These are phyloP conservation scores for Tricholoma saponaceum DNA, from an alignment of 768 basidiomycete genomes.

Conservation along the genomic window DNA sequence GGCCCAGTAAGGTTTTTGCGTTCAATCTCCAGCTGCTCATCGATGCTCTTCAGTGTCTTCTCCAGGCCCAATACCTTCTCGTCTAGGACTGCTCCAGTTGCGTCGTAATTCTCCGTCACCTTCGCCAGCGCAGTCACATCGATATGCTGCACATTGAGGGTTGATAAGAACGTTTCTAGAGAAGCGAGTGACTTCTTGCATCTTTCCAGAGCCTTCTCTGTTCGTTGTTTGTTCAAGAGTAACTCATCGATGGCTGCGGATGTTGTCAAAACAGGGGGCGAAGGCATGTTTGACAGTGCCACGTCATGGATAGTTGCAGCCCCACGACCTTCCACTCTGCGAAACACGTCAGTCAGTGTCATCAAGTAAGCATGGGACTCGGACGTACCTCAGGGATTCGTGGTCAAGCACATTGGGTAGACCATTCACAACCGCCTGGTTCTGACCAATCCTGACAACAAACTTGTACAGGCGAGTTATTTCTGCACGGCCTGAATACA, in stretches of 20 bases:
- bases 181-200: constrained; percentile 18
- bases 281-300: constrained; percentile 16
- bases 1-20: constrained; percentile 6
- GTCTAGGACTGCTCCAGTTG: constrained; percentile 22
- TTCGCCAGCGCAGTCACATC: constrained; percentile 13
- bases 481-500: constrained; percentile 34
- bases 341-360: not conserved
- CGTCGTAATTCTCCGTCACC: constrained; percentile 18
- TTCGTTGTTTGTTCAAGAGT: constrained; percentile 10
- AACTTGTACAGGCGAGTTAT: constrained; percentile 29
- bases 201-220: constrained; percentile 19
- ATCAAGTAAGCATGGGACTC: not conserved
- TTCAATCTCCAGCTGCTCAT: constrained; percentile 18
- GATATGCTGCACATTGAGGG: constrained; percentile 22
- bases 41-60: constrained; percentile 11
- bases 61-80: constrained; percentile 18
- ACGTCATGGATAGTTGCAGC: constrained; percentile 33
- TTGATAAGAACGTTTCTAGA: constrained; percentile 23
- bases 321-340: constrained; percentile 32
- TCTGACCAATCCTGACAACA: constrained; percentile 26
- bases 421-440: constrained; percentile 27
- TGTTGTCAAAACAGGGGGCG: constrained; percentile 3
- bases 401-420: constrained; percentile 27
- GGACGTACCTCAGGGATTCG: constrained; percentile 31
- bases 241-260: constrained; percentile 19